Evolutionary conservation across 768 basidiomycete genomes (phyloP).

Genomic region (Ramaria sp.): DNA sequence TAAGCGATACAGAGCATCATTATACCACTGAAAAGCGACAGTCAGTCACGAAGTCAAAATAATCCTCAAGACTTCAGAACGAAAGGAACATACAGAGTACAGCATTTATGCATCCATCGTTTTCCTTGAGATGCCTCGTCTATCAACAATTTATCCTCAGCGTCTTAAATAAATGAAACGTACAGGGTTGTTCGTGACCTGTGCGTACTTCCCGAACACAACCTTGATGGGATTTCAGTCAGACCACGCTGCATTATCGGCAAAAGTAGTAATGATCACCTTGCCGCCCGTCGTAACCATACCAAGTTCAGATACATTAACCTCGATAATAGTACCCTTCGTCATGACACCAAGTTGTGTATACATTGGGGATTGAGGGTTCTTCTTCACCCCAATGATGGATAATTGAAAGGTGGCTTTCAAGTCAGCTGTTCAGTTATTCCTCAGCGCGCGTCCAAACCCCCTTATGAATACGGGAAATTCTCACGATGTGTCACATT

Average conservation of each 20-base stretch:
- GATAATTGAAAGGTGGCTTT: conserved; percentile 99
- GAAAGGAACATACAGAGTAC: conserved; percentile 62
- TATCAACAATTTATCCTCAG: not conserved
- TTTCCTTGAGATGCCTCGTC: conserved; percentile 37
- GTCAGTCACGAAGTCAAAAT: not conserved
- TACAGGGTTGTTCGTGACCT: conserved; percentile 80
- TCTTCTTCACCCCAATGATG: conserved; percentile 97
- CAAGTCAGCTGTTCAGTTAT: conserved; percentile 58
- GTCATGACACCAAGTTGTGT: conserved; percentile 95
- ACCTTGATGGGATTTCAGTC: conserved; percentile 24
- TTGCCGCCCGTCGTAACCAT: conserved; percentile 97
- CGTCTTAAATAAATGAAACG: not conserved
- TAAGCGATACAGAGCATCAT: not conserved
- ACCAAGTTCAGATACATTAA: conserved; percentile 97
- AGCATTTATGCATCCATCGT: conserved; percentile 93
- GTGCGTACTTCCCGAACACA: conserved; percentile 88
- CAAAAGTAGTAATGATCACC: conserved; percentile 24
- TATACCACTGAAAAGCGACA: not conserved
- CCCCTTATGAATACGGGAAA: not conserved
- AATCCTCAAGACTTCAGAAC: not conserved
- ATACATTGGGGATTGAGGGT: conserved; percentile 98
- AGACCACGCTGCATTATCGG: not conserved
- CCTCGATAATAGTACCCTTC: conserved; percentile 96
- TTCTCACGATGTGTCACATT: conserved; percentile 96
- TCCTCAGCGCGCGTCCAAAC: not conserved